Evolutionary conservation across 2,329 filamentous ascomycete genomes (phyloP).

Genomic region (Macrophomina tecta): DNA sequence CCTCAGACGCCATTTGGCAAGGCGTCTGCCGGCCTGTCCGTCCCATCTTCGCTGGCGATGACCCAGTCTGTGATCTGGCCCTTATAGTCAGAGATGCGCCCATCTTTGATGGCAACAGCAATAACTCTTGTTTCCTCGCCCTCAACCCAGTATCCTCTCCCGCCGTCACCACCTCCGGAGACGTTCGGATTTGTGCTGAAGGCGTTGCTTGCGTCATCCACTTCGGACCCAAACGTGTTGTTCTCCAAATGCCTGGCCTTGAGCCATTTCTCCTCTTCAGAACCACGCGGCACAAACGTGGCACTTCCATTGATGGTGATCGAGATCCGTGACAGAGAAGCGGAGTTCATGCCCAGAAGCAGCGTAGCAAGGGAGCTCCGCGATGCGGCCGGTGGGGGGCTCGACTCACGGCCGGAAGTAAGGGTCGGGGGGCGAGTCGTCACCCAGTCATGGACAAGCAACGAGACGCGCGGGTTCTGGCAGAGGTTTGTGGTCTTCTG

Average conservation of each 20-base stretch:
- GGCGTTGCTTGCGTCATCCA: slow-evolving; percentile 29
- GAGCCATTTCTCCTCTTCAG: slow-evolving; percentile 84
- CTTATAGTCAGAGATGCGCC: slow-evolving; percentile 93
- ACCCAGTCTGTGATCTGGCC: slow-evolving; percentile 86
- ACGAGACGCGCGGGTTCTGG: slow-evolving; percentile 83
- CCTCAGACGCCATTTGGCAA: slow-evolving; percentile 23
- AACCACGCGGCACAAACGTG: slow-evolving; percentile 71
- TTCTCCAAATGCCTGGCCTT: slow-evolving; percentile 85
- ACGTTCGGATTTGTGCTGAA: slow-evolving; percentile 41
- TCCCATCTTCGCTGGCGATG: slow-evolving; percentile 29
- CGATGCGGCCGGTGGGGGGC: slow-evolving; percentile 61
- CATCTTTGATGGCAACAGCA: slow-evolving; percentile 81
- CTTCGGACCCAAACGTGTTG: slow-evolving; percentile 76
- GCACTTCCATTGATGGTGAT: slow-evolving; percentile 94
- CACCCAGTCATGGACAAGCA: slow-evolving; percentile 98
- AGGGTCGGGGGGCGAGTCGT: slow-evolving; percentile 86
- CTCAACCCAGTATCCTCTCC: slow-evolving; percentile 72
- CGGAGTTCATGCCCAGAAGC: slow-evolving; percentile 88
- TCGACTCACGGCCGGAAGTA: slow-evolving; percentile 61
- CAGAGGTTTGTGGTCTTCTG: slow-evolving; percentile 83
- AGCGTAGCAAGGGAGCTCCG: slow-evolving; percentile 80
- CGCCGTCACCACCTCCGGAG: slow-evolving; percentile 51
- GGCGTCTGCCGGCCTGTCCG: not conserved
- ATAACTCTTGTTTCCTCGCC: slow-evolving; percentile 87
- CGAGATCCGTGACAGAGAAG: slow-evolving; percentile 84